These are phyloP conservation scores for Picochlorum sp. DNA, from an alignment of 139 green algal species.

Conservation along the genomic window DNA sequence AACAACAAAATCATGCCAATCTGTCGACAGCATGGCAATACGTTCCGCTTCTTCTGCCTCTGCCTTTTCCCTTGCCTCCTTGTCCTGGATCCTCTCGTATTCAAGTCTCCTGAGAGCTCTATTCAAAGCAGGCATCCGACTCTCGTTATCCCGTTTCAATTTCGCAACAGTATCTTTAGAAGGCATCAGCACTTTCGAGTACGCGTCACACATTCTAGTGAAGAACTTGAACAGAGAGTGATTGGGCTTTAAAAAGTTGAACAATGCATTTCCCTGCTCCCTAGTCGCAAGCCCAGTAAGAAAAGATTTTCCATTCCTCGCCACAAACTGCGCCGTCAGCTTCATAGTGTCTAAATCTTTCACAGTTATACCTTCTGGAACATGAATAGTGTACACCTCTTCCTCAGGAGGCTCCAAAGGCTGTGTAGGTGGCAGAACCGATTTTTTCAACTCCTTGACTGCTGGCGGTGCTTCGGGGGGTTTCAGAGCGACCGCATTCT, in stretches of 20 bases:
- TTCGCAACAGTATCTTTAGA: constrained; percentile 53
- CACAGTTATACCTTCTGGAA: constrained; percentile 76
- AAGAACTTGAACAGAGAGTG: constrained; percentile 92
- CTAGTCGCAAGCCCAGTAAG: constrained; percentile 61
- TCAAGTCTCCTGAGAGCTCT: constrained; percentile 77
- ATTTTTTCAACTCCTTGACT: constrained; percentile 8
- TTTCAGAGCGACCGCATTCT: constrained; percentile 15
- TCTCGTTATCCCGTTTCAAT: constrained; percentile 49
- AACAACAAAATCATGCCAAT: constrained; percentile 97
- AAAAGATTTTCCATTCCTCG: constrained; percentile 83
- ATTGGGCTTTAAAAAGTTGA: constrained; percentile 90
- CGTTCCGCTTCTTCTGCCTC: constrained; percentile 79
- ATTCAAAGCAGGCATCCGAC: constrained; percentile 63
- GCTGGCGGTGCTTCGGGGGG: constrained; percentile 16
- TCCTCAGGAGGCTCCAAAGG: constrained; percentile 69
- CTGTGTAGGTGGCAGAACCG: constrained; percentile 29
- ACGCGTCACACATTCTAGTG: constrained; percentile 82
- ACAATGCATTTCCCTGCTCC: constrained; percentile 50
- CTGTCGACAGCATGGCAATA: constrained; percentile 73
- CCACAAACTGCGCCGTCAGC: constrained; percentile 91
- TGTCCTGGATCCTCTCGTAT: constrained; percentile 67
- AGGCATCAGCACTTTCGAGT: constrained; percentile 87
- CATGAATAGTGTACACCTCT: constrained; percentile 80
- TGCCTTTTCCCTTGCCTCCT: constrained; percentile 52
- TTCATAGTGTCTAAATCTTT: constrained; percentile 91